Base-by-base conservation (phyloP, 306 rosid genomes). In the Ormosia emarginata region DNA sequence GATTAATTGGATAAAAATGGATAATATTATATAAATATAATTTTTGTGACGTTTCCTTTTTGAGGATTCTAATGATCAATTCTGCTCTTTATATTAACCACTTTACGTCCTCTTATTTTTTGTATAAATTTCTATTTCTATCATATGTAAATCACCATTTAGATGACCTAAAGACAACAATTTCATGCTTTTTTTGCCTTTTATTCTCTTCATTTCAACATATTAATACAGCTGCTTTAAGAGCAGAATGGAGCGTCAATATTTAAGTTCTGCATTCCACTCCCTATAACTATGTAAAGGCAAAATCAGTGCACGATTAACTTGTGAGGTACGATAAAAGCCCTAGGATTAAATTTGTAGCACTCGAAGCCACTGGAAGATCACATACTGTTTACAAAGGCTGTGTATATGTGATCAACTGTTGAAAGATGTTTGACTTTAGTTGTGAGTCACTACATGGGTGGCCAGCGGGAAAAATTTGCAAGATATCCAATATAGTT, bases 391-490 rank as follows among this genome's bases (percentile, higher is more conserved):
- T 40, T 14, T 63, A 39, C 8, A 5, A 49, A 83, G 91, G 77
- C 78, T 79, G 24, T 46, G 17, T 77, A 53, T 83, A 66, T 68
- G 77, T 75, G 36, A 81, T 79, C 81, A 62, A 79, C 69, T 80
- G 71, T 62, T 82, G 44, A 18, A 81, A 76, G 82, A 90, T 91
- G 90, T 82, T 89, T 81, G 92, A 84, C 66, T 73, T 88, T 69
- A 64, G 91, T 77, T 81, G 83, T 76, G 87, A 86, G 82, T 84
- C 87, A 70, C 85, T 72, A 80, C 79, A 13, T 85, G 88, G 89
- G 88, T 84, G 91, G 89, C 79, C 91, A 85, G 68, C 78, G 71
- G 7, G 88, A 83, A 63, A 88, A 85, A 66, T 90, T 90, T 79
- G 91, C 78, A 41, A 82, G 91, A 90, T 89, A 85, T 44, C 59